These are phyloP conservation scores for Cercospora sojina DNA, from an alignment of 2,329 filamentous ascomycete species.

Conservation along the genomic window DNA sequence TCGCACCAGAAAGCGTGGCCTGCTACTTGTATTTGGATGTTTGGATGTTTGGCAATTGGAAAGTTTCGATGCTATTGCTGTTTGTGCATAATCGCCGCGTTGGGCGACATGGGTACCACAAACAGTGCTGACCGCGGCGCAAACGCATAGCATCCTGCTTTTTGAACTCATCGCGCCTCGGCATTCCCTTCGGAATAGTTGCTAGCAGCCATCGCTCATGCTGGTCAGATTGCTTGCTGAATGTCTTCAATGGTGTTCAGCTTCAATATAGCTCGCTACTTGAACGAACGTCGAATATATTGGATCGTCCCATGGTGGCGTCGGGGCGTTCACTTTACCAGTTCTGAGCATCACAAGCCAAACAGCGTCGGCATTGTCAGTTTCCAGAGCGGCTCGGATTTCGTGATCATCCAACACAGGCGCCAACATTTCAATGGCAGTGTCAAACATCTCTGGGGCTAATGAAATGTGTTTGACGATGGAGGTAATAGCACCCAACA, in stretches of 20 bases:
- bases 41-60: slow-evolving; percentile 17
- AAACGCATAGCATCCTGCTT: background rate
- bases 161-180: background rate
- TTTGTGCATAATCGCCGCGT: slow-evolving; percentile 14
- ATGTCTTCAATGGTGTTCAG: background rate
- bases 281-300: slow-evolving; percentile 13
- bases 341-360: slow-evolving; percentile 61
- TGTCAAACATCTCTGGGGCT: slow-evolving; percentile 69
- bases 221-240: background rate
- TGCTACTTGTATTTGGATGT: slow-evolving; percentile 15
- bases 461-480: slow-evolving; percentile 64
- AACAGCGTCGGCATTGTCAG: slow-evolving; percentile 70
- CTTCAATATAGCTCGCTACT: slow-evolving; percentile 12
- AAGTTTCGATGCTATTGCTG: slow-evolving; percentile 9
- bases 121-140: slow-evolving; percentile 9
- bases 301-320: background rate
- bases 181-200: background rate
- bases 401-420: slow-evolving; percentile 41
- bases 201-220: background rate
- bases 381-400: slow-evolving; percentile 60
- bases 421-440: slow-evolving; percentile 63
- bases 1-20: background rate
- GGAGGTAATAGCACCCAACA: slow-evolving; percentile 58
- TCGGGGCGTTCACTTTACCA: slow-evolving; percentile 17
- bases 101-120: slow-evolving; percentile 15